Percentiles rank a stretch among this genome's conserved stretches.
phyloP scores from a whole-genome alignment of 1,139 yeast species.

The Scheffersomyces cryptocercus region DNA sequence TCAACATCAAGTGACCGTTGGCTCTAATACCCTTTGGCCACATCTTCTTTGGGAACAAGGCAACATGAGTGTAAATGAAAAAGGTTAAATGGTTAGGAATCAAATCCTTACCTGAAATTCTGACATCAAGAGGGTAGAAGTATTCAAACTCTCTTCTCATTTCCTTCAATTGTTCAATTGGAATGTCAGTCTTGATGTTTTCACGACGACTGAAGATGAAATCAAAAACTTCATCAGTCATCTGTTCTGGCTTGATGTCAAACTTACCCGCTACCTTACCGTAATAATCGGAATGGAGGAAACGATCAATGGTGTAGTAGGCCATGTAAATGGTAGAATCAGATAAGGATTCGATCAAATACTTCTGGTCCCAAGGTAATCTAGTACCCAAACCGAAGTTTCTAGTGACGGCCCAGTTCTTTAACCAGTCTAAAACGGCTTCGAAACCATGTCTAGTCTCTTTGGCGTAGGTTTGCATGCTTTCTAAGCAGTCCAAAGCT shows the following conservation, averaged over 20 bases:
- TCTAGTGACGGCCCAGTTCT: conserved; percentile 98
- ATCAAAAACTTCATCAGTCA: conserved; percentile 95
- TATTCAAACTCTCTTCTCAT: conserved; percentile 94
- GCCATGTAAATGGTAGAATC: conserved; percentile 98
- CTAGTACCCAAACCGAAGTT: conserved; percentile 94
- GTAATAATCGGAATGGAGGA: conserved; percentile 83
- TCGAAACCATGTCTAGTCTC: conserved; percentile 94
- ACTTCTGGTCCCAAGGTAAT: conserved; percentile 96
- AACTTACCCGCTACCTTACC: conserved; percentile 77
- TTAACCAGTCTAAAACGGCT: conserved; percentile 94
- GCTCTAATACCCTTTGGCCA: conserved; percentile 97
- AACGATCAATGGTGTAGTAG: conserved; percentile 86
- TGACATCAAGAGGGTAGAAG: conserved; percentile 89
- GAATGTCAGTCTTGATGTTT: conserved; percentile 58
- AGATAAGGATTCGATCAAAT: conserved; percentile 89
- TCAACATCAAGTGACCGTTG: conserved; percentile 92
- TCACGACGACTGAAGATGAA: conserved; percentile 80
- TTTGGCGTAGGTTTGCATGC: conserved; percentile 76
- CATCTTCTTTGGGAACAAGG: conserved; percentile 82
- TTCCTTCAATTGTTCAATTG: conserved; percentile 62
- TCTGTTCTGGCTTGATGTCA: conserved; percentile 73
- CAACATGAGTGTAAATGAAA: conserved; percentile 90
- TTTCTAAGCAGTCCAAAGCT: conserved; percentile 77
- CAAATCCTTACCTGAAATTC: conserved; percentile 95
- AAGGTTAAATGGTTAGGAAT: conserved; percentile 97